A percentile compares a stretch with the other conserved stretches of the same genome.
Conservation (phyloP, 2,329 filamentous ascomycete species). For the Lachnellula cervina region DNA sequence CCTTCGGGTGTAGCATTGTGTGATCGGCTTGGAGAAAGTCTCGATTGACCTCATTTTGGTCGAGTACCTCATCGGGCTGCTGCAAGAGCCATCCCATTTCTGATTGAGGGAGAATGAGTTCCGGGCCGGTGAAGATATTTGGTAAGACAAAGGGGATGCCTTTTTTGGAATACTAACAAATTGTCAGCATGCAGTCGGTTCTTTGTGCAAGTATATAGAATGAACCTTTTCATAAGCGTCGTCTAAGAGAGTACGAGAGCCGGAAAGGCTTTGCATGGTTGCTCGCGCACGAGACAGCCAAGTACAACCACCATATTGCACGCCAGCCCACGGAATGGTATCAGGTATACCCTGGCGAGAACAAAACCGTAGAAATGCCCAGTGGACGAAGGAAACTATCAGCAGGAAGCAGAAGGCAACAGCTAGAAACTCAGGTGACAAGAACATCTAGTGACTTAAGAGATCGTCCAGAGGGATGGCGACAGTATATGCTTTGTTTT, state of each 20-base stretch:
- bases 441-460: background rate
- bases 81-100: conserved; percentile 37
- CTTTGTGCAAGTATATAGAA: background rate
- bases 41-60: conserved; percentile 33
- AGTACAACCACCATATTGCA: background rate
- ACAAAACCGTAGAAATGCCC: conserved; percentile 14
- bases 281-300: conserved; percentile 14
- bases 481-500: background rate
- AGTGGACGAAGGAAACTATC: background rate
- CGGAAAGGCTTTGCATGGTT: conserved; percentile 13
- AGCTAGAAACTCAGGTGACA: background rate
- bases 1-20: conserved; percentile 25
- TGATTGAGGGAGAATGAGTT: conserved; percentile 39
- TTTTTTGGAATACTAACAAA: conserved; percentile 37
- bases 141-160: conserved; percentile 40
- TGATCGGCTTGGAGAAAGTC: conserved; percentile 37
- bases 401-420: background rate
- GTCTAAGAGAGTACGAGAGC: conserved; percentile 16
- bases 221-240: conserved; percentile 20
- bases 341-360: conserved; percentile 9
- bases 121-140: conserved; percentile 36
- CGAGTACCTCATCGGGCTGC: conserved; percentile 37
- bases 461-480: no score
- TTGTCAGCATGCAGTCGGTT: conserved; percentile 1
- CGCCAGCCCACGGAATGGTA: conserved; percentile 17